Evolutionary conservation across 2,329 filamentous ascomycete genomes (phyloP).

Genomic region (Zymoseptoria pseudotritici): DNA sequence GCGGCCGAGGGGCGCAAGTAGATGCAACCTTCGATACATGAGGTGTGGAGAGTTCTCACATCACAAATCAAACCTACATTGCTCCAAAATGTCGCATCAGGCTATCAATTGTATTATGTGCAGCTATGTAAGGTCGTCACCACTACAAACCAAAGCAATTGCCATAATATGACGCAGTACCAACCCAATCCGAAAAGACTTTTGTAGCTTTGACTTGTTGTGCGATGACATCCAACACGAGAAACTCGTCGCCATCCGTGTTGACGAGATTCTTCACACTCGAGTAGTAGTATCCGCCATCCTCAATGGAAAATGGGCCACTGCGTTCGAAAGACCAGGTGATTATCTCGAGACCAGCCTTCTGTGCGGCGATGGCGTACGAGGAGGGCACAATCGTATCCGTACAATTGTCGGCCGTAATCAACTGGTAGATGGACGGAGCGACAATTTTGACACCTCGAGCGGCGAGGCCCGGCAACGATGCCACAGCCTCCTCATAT

Average conservation of each 20-base stretch:
- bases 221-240: conserved; percentile 57
- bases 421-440: conserved; percentile 56
- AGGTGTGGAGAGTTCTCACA: too few species aligned
- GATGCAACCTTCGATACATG: too few species aligned
- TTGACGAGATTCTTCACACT: conserved; percentile 48
- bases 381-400: conserved; percentile 54
- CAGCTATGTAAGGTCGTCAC: background rate
- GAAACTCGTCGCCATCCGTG: conserved; percentile 60
- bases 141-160: conserved; percentile 52
- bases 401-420: conserved; percentile 40
- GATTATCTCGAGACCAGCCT: conserved; percentile 57
- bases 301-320: conserved; percentile 46
- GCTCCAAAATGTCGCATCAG: background rate
- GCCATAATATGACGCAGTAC: conserved; percentile 62
- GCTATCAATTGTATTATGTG: too few species aligned
- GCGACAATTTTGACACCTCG: conserved; percentile 57
- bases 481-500: conserved; percentile 48
- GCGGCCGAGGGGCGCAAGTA: too few species aligned
- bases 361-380: conserved; percentile 55
- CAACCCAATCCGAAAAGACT: conserved; percentile 64
- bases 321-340: conserved; percentile 64
- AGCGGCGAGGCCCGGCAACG: conserved; percentile 48
- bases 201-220: conserved; percentile 53
- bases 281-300: conserved; percentile 49
- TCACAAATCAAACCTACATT: background rate